Base-by-base conservation (phyloP, 441 rosid species). In the Gossypium davidsonii region DNA sequence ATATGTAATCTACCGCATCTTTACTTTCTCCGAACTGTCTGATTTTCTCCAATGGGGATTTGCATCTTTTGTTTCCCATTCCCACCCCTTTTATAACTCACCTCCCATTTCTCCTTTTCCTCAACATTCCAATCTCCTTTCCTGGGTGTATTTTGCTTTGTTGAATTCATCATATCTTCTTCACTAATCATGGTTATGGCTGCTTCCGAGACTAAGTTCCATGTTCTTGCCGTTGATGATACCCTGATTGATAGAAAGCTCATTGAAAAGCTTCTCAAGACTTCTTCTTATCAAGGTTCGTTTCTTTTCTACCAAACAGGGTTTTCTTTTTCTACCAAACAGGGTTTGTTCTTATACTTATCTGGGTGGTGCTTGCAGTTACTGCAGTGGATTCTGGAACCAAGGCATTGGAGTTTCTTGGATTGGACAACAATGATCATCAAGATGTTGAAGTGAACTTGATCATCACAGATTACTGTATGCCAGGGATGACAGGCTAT, bases 401-500 rank as follows among this genome's bases (percentile, higher is more conserved):
- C n/a, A 91, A 90, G 79, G 98, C 98, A 42, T 83, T 93, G 76
- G 94, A 93, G 58, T 83, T 91, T 56, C 83, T 93, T 68, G 97
- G 98, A 17, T 70, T 89, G 73, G 76, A 76, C 14, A 78, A 77
- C n/a, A 11, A 2, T 10, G 56, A 25, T 6, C 15, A 28, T 15
- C 80, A 78, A 46, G 86, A 85, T 31, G 63, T 83, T 1, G 80
- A 84, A 74, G 85, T 92, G 1, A 88, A 83, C 78, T 75, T 92
- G 80, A 89, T 92, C 55, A 89, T 92, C 46, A 91, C 98, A 52
- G 98, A 92, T 82, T 92, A 92, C 55, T 89, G 90, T 61, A 92
- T 92, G 98, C 98, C 98, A 6, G 98, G 91, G 31, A 91, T 92
- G 93, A 89, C 94, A 1, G 98, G 98, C 71, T 89, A 89, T 72